These are phyloP conservation scores for Phlebiopsis gigantea DNA, from an alignment of 768 basidiomycete species.

Conservation along the genomic window DNA sequence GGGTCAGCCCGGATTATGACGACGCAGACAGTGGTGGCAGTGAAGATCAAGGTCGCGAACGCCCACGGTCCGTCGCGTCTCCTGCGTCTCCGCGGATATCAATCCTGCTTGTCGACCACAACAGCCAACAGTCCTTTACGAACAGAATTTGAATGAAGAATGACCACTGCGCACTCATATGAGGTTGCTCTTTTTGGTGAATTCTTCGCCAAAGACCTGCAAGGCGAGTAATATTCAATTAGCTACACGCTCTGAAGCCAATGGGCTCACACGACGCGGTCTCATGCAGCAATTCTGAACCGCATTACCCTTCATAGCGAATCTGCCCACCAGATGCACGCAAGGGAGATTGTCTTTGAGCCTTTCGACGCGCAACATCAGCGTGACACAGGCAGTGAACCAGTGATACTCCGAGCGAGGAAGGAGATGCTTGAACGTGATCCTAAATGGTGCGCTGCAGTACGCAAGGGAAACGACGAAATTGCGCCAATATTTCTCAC, in stretches of 20 bases:
- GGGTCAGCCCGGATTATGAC: background rate
- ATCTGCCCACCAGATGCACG: conserved; percentile 67
- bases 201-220: conserved; percentile 70
- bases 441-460: conserved; percentile 51
- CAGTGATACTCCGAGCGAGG: conserved; percentile 64
- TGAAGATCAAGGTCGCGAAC: background rate
- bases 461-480: too few species aligned
- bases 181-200: conserved; percentile 82
- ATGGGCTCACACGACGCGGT: background rate
- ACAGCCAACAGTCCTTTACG: background rate
- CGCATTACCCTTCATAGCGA: conserved; percentile 80
- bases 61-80: background rate
- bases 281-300: conserved; percentile 59
- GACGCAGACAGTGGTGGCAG: conserved; percentile 1
- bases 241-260: background rate
- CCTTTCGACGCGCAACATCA: conserved; percentile 64
- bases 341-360: conserved; percentile 77
- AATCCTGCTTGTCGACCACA: background rate
- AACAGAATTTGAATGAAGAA: background rate
- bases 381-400: conserved; percentile 57
- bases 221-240: conserved; percentile 12
- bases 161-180: conserved; percentile 40
- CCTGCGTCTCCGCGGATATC: background rate
- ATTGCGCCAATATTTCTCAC: background rate
- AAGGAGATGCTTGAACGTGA: conserved; percentile 64